A percentile compares a stretch with the other conserved stretches of the same genome.
Conservation (phyloP, 495 filamentous ascomycete species). For the Aspergillus steynii region DNA sequence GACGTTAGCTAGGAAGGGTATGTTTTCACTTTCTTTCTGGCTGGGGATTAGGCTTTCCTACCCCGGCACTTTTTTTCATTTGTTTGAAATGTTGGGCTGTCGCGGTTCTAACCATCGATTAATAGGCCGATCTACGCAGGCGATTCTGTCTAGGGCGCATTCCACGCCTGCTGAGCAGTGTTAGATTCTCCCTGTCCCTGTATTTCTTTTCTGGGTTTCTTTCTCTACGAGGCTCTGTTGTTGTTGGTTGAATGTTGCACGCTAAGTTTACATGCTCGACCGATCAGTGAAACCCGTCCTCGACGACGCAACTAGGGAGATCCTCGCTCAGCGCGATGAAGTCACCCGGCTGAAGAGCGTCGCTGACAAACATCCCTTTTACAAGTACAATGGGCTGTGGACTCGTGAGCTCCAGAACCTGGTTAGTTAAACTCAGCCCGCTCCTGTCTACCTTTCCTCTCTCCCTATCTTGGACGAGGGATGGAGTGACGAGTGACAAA, state of each 20-base stretch:
- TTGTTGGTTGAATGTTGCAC: not conserved
- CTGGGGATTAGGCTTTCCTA: too few relatives aligned
- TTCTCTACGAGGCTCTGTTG: not conserved
- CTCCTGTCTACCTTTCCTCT: not conserved
- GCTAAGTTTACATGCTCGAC: not conserved
- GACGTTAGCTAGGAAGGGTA: constrained; percentile 71
- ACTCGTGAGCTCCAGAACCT: constrained; percentile 80
- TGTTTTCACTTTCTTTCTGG: not conserved
- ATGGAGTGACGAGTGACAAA: not conserved
- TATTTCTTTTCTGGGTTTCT: not conserved
- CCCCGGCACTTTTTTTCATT: not conserved
- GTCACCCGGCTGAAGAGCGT: constrained; percentile 59
- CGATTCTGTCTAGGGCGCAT: constrained; percentile 84
- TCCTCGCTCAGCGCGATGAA: constrained; percentile 45
- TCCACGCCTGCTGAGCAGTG: constrained; percentile 77
- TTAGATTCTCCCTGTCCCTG: constrained; percentile 41
- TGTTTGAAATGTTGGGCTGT: not conserved
- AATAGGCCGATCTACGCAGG: constrained; percentile 64
- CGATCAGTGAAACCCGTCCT: constrained; percentile 43
- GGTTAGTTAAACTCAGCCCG: constrained; percentile 34
- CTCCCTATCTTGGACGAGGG: not conserved
- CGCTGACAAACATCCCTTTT: constrained; percentile 85
- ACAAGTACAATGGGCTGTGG: constrained; percentile 93
- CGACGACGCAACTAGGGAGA: constrained; percentile 41
- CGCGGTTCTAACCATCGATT: constrained; percentile 8